Evolutionary conservation across 2,329 filamentous ascomycete genomes (phyloP), one percentile per base, ranked within the genome.

Genomic region (Penicillium fuscoglaucum): DNA sequence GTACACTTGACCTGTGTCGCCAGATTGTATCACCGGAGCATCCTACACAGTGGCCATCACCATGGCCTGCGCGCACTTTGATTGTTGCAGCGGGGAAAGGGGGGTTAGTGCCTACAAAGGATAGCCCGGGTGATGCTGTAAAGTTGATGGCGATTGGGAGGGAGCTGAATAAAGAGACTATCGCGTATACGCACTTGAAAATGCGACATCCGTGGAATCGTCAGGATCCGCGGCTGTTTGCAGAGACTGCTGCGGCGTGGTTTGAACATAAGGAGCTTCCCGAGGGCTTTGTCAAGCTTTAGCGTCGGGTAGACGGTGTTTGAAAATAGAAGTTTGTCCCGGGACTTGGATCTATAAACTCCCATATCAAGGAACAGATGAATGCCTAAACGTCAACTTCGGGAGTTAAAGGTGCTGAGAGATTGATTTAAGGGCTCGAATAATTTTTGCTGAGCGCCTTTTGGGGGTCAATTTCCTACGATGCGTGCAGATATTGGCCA

Each of bases 131-230:
- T 44, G 48, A 44, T 45, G 57, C 57, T 15, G 19, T 48, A 26
- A 51, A 28, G 29, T 37, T 60, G 43, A 44, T 60, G 53, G 12
- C 21, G 44, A 57, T 52, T 13, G 57, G 53, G 35, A 39, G 41
- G 31, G 48, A 44, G 41, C 10, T 45, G 19, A 60, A 60, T 44
- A 6, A 31, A 6, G 53, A 52, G 39, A 60, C 57, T 26, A 26
- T 57, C 28, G 53, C 57, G 13, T 60, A 53, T 44, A 44, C 35
- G 12, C 57, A 60, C 29, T 31, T 33, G 28, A 24, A 48, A 15
- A 60, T 60, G 57, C 48, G 57, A 47, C 57, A 60, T 53, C 57
- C 57, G 19, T 60, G 57, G 57, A 60, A 57, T 50, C 48, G 57
- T 17, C 57, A 57, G 41, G 57, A 40, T 26, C 57, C 53, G 8